Conservation (phyloP, 495 filamentous ascomycete species). For the Tuber borchii region DNA sequence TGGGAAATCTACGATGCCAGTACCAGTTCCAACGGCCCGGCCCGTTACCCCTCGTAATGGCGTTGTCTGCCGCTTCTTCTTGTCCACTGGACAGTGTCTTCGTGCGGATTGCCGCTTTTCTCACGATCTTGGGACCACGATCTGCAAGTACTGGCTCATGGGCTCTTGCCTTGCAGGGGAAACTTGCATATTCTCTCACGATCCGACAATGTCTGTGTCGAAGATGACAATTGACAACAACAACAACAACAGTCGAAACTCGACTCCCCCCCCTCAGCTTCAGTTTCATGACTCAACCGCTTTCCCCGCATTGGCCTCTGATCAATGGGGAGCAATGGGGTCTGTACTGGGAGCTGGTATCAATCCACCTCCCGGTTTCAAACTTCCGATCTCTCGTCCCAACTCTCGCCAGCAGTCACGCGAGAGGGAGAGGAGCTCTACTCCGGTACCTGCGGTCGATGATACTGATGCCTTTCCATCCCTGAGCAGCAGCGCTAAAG, state of each 20-base stretch:
- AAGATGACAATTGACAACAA: constrained; percentile 44
- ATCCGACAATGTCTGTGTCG: constrained; percentile 57
- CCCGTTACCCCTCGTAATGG: constrained; percentile 72
- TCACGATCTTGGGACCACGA: constrained; percentile 87
- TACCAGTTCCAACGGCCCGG: constrained; percentile 46
- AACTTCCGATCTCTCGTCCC: constrained; percentile 69
- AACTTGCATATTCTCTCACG: constrained; percentile 95
- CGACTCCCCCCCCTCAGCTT: constrained; percentile 51
- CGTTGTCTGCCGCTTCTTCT: constrained; percentile 91
- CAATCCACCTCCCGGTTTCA: constrained; percentile 60
- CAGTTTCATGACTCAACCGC: constrained; percentile 80
- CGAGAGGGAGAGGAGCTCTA: constrained; percentile 49
- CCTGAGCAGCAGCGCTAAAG: constrained; percentile 71
- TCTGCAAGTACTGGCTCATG: constrained; percentile 99
- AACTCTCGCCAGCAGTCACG: constrained; percentile 77
- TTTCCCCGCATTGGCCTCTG: constrained; percentile 73
- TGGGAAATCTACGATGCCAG: constrained; percentile 80
- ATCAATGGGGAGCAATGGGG: constrained; percentile 57
- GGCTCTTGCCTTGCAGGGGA: constrained; percentile 93
- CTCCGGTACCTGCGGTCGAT: constrained; percentile 68
- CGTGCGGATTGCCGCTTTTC: constrained; percentile 95
- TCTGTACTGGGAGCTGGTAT: constrained; percentile 43
- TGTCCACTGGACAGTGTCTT: constrained; percentile 85
- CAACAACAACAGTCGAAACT: constrained; percentile 38
- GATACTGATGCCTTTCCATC: constrained; percentile 95